Evolutionary conservation across 83 land plant genomes (phyloP).

Genomic region (Picea mariana): DNA sequence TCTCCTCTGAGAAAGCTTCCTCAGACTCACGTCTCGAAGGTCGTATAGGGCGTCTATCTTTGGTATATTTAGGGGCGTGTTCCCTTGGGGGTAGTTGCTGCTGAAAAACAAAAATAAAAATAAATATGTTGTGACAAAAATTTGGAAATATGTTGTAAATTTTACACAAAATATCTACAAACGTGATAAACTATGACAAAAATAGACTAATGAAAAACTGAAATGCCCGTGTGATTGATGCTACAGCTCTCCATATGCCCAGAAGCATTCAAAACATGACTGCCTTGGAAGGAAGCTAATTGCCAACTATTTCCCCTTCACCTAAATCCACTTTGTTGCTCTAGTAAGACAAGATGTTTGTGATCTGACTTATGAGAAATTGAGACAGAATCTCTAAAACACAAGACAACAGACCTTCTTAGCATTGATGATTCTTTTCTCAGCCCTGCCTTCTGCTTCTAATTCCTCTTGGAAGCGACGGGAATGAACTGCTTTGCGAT

Average conservation of each 20-base stretch:
- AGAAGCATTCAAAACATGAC: conserved; percentile 5
- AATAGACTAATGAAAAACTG: neutral
- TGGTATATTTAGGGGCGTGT: conserved; percentile 39
- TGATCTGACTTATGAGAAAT: neutral
- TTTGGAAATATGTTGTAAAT: neutral
- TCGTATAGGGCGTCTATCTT: conserved; percentile 34
- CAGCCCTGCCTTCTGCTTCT: conserved; percentile 86
- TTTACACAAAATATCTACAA: neutral
- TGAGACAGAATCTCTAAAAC: neutral
- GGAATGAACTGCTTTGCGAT: conserved; percentile 46
- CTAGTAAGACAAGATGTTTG: neutral
- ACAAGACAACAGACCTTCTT: conserved; percentile 58
- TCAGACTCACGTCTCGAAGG: conserved; percentile 59
- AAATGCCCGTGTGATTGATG: no score
- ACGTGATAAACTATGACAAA: neutral
- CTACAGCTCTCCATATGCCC: neutral
- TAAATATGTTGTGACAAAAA: no score
- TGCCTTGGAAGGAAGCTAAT: neutral
- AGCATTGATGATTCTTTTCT: conserved; percentile 82
- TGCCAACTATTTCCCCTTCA: neutral
- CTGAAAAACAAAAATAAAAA: neutral
- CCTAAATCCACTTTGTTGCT: neutral
- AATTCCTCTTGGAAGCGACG: conserved; percentile 84
- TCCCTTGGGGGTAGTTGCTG: conserved; percentile 41
- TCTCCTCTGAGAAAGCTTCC: conserved; percentile 48